Conservation (phyloP, 495 filamentous ascomycete species). For the Penicillium goetzii region DNA sequence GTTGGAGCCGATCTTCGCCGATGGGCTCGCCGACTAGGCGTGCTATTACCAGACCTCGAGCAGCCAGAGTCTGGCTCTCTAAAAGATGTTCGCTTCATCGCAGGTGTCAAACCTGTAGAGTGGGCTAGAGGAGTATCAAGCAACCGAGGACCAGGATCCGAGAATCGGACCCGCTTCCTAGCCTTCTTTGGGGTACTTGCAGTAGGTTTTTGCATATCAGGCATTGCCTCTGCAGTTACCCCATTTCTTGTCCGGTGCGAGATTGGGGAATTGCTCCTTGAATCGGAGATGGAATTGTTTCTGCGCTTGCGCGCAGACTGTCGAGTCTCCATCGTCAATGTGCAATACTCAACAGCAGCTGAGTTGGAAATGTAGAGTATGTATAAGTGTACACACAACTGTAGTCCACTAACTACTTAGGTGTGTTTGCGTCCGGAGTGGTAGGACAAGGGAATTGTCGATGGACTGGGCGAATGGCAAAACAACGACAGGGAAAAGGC, state of each 20-base stretch:
- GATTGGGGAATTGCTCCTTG: constrained; percentile 25
- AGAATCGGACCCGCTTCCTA: constrained; percentile 72
- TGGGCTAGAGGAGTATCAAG: constrained; percentile 31
- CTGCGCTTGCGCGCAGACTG: constrained; percentile 37
- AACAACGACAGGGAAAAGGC: constrained; percentile 14
- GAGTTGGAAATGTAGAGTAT: not conserved
- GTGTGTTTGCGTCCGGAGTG: not conserved
- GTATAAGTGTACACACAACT: not conserved
- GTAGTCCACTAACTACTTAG: not conserved
- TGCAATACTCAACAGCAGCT: not conserved
- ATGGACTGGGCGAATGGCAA: constrained; percentile 5
- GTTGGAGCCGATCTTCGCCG: constrained; percentile 41
- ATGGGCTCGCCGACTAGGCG: constrained; percentile 45
- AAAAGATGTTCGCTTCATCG: constrained; percentile 62
- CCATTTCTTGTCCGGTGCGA: constrained; percentile 28
- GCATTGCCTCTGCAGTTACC: not conserved
- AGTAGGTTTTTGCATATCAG: constrained; percentile 4
- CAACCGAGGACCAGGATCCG: constrained; percentile 63
- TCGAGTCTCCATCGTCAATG: constrained; percentile 35
- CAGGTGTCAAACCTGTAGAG: constrained; percentile 71
- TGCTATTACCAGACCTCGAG: constrained; percentile 30
- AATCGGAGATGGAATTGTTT: constrained; percentile 31
- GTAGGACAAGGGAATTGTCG: constrained; percentile 8
- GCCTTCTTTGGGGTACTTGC: constrained; percentile 38
- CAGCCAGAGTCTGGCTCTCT: constrained; percentile 17